phyloP scores from a whole-genome alignment of 352 stramenopile species.

The Globisporangium uncinulatum region DNA sequence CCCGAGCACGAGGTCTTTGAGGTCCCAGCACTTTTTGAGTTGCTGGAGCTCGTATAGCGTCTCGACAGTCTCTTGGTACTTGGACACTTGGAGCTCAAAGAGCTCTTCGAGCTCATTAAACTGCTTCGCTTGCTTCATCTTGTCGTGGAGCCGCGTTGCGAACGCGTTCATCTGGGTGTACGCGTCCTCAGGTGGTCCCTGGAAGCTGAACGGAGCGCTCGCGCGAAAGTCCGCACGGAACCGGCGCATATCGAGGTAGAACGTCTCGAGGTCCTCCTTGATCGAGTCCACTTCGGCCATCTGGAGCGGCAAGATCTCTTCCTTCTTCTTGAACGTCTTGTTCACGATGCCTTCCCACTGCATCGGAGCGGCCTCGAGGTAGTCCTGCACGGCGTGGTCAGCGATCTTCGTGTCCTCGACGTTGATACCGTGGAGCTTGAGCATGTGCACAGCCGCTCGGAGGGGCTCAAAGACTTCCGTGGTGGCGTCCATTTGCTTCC shows the following conservation, averaged over 20 bases:
- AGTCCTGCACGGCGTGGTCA: conserved; percentile 82
- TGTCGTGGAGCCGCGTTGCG: conserved; percentile 53
- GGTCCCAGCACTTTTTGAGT: conserved; percentile 84
- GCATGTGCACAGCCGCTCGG: conserved; percentile 90
- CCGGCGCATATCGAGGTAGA: conserved; percentile 92
- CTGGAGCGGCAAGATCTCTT: conserved; percentile 97
- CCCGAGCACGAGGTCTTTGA: conserved; percentile 74
- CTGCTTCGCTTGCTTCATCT: conserved; percentile 76
- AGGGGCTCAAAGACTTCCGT: conserved; percentile 94
- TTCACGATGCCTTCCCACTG: conserved; percentile 98
- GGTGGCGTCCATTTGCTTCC: conserved; percentile 90
- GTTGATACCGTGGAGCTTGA: conserved; percentile 92
- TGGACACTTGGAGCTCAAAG: conserved; percentile 84
- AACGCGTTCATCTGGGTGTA: conserved; percentile 86
- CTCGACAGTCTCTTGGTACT: conserved; percentile 87
- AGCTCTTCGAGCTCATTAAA: conserved; percentile 86
- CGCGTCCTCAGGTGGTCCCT: conserved; percentile 69
- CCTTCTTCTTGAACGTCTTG: conserved; percentile 98
- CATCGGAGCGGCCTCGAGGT: conserved; percentile 94
- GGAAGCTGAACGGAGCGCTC: conserved; percentile 93
- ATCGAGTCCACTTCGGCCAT: conserved; percentile 94
- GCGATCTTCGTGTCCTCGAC: conserved; percentile 88
- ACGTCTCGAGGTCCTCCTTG: conserved; percentile 92
- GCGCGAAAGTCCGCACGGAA: conserved; percentile 94
- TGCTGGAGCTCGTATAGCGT: conserved; percentile 83